Base-by-base conservation (phyloP, 768 basidiomycete species). In the Boletus fagicola region DNA sequence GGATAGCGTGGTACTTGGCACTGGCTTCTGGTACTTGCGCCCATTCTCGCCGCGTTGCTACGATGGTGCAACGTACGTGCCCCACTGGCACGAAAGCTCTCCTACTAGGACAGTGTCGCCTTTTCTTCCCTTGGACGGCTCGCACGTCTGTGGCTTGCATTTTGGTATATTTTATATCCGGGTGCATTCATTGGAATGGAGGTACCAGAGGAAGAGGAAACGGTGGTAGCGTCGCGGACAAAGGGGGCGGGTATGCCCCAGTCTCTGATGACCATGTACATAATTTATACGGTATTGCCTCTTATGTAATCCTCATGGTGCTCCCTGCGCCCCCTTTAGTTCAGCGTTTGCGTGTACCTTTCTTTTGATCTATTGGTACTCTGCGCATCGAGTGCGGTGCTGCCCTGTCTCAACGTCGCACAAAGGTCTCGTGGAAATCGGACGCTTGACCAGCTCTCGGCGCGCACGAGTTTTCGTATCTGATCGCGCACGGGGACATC, bases 261-360 rank as follows among this genome's bases (percentile, higher is more conserved):
- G n/a, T n/a, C n/a, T n/a, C n/a, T n/a, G n/a, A n/a, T n/a, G n/a
- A n/a, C n/a, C n/a, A n/a, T n/a, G n/a, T n/a, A n/a, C n/a, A n/a
- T n/a, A n/a, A n/a, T n/a, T n/a, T n/a, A n/a, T n/a, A n/a, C n/a
- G n/a, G n/a, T n/a, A n/a, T n/a, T n/a, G 2, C 16, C 18, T 18
- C 53, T 56, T 56, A 57, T 20, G 54, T 57, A 57, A 57, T 57
- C 45, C 3, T 8, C 7, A 39, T 22, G 16, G 22, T 31, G 15
- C 26, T 54, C 13, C 20, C n/a, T 42, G 24, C 22, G 40, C 40
- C 56, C 52, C 54, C 35, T 28, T 28, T 57, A 45, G 49, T 24
- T 24, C 22, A 24, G 49, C 26, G 18, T 28, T 51, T 31, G 30
- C 13, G 8, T 20, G 8, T 13, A 20, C 30, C 28, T 24, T 52